Percentiles rank a stretch among this genome's conserved stretches.
Conservation (phyloP, 2,329 filamentous ascomycete species). For the Coleophoma cylindrospora region DNA sequence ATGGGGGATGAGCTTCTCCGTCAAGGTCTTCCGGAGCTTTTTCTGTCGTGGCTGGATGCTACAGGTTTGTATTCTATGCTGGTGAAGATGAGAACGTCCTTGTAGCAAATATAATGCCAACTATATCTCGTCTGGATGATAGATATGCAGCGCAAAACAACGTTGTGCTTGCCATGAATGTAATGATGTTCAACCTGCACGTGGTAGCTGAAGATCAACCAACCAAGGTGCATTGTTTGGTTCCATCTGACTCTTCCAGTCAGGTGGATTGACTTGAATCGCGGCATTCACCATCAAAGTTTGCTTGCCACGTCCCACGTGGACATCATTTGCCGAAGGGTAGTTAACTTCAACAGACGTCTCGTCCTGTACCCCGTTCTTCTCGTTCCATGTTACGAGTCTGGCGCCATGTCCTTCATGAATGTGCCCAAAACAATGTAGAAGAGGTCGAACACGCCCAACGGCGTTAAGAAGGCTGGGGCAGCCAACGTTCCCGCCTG, state of each 20-base stretch:
- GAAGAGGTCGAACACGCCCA: constrained; percentile 32
- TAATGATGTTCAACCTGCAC: neutral
- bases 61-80: constrained; percentile 1
- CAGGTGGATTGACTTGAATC: constrained; percentile 27
- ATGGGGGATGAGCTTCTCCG: constrained; percentile 8
- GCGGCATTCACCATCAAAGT: constrained; percentile 59
- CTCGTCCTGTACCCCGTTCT: constrained; percentile 23
- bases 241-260: constrained; percentile 29
- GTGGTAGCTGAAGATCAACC: constrained; percentile 30
- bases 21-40: constrained; percentile 5
- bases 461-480: constrained; percentile 38
- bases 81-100: neutral
- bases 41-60: constrained; percentile 4
- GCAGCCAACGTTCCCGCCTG: constrained; percentile 32
- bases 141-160: no score
- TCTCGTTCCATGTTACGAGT: constrained; percentile 38
- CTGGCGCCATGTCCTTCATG: constrained; percentile 54
- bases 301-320: constrained; percentile 33
- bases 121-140: no score
- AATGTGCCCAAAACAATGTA: constrained; percentile 56
- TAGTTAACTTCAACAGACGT: constrained; percentile 31
- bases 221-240: constrained; percentile 47
- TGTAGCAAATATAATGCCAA: no score
- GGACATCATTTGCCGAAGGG: constrained; percentile 19
- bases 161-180: no score